These are phyloP conservation scores for Nepenthes alata DNA, from an alignment of 179 eudicot species.

Conservation along the genomic window DNA sequence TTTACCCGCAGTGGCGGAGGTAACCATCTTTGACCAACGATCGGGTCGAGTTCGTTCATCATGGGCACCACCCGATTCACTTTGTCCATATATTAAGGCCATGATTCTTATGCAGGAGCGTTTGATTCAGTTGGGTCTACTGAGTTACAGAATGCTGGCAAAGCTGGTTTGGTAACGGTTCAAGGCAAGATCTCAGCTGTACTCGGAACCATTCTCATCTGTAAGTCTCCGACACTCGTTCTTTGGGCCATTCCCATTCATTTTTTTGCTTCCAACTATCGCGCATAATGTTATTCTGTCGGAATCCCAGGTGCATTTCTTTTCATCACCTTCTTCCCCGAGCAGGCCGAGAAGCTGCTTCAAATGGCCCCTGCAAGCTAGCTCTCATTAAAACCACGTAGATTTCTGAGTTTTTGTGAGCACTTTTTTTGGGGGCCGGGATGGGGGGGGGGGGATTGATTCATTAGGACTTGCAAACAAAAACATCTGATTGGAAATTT, in stretches of 20 bases:
- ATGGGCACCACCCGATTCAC: too few relatives aligned
- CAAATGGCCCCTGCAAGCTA: conserved; percentile 40
- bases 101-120: conserved; percentile 33
- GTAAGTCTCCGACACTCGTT: conserved; percentile 30
- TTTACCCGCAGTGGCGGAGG: too few relatives aligned
- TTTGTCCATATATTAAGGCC: too few relatives aligned
- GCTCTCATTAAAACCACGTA: background rate
- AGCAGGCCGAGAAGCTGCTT: conserved; percentile 70
- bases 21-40: too few relatives aligned
- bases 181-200: conserved; percentile 95
- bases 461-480: too few relatives aligned
- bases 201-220: conserved; percentile 74
- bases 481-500: too few relatives aligned
- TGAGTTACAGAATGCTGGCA: conserved; percentile 88
- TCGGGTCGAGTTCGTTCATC: too few relatives aligned
- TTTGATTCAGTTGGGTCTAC: conserved; percentile 78
- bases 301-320: conserved; percentile 49
- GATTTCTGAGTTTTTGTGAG: background rate
- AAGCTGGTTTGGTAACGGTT: conserved; percentile 73
- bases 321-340: conserved; percentile 75
- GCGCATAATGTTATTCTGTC: background rate
- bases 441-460: too few relatives aligned
- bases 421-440: too few relatives aligned
- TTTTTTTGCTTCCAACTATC: background rate
- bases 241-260: background rate